Evolutionary conservation across 306 rosid species (phyloP), one percentile per base, ranked within the genome.

Genomic region (Medicago ruthenica): DNA sequence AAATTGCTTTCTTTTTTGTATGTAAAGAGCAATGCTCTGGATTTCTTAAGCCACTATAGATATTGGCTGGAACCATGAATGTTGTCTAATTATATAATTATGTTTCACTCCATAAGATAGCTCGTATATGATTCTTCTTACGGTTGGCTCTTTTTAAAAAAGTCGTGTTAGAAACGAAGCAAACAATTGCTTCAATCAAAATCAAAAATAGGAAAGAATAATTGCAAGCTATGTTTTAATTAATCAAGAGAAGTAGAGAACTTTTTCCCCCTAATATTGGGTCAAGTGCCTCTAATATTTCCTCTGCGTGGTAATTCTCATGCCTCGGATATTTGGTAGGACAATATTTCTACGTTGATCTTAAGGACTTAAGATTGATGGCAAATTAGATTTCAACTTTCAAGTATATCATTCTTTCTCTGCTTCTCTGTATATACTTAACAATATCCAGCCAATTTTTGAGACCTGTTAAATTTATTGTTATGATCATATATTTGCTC

Each of bases 1-100:
- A 7, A 92, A 92, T 77, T 90, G 96, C 87, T 95, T 85, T 88
- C 85, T 95, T 45, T 92, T 80, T 60, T 95, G 98, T 11, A 83
- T 92, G 76, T 87, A 84, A 89, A 68, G 54, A 15, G 64, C 20
- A 37, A 67, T 82, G 58, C 54, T 73, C 54, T 39, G 24, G 24
- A 64, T 75, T 47, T 63, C 50, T 74, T 37, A 20, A 18, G 59
- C 15, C 36, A 13, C 50, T 24, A 24, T 24, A 24, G 27, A 24
- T 24, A 24, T 24, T 24, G 27, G 27, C 27, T 24, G 27, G 27
- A 62, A 55, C 44, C 20, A 15, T 66, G 67, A 16, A 55, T 13
- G 47, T 1, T 69, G 42, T 16, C 63, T 58, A 37, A 59, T 36
- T 58, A 16, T 58, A 31, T n/a, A 21, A 67, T 31, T 24, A 41